Evolutionary conservation across 306 rosid species (phyloP).

Genomic region (Arachis stenosperma): DNA sequence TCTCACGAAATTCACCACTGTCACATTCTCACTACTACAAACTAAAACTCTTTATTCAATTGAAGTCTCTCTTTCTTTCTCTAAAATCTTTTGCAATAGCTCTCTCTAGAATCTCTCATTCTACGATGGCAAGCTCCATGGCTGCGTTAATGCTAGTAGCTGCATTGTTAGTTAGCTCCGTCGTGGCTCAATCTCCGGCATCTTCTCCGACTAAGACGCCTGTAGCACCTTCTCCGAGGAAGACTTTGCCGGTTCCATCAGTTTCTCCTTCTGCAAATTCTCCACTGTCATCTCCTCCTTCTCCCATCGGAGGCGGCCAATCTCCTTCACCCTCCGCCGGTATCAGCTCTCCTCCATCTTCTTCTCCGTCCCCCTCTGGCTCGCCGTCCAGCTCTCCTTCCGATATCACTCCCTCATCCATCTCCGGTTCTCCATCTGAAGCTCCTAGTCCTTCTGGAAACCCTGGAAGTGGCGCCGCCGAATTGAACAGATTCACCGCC

Average conservation of each 20-base stretch:
- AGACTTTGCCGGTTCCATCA: constrained; percentile 34
- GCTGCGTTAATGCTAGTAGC: constrained; percentile 39
- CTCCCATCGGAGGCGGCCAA: constrained; percentile 19
- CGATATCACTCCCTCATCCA: constrained; percentile 43
- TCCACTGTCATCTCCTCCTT: constrained; percentile 35
- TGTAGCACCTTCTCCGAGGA: not conserved
- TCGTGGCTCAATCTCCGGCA: constrained; percentile 54
- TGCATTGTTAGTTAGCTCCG: constrained; percentile 42
- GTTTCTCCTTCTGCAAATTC: constrained; percentile 30
- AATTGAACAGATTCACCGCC: constrained; percentile 37
- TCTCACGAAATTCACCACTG: not conserved
- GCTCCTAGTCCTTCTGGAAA: constrained; percentile 30
- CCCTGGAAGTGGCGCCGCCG: constrained; percentile 28
- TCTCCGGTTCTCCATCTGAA: constrained; percentile 34
- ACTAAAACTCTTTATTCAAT: not conserved
- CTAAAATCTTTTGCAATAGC: not conserved
- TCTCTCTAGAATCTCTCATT: not conserved
- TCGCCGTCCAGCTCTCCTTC: constrained; percentile 37
- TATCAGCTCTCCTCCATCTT: constrained; percentile 49
- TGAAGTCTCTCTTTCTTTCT: not conserved
- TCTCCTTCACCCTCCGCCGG: constrained; percentile 42
- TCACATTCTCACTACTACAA: not conserved
- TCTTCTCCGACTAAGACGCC: constrained; percentile 34
- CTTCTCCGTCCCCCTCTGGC: constrained; percentile 28
- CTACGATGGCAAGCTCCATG: constrained; percentile 49